These are phyloP conservation scores for Aureobasidium sp. DNA, from an alignment of 2,329 filamentous ascomycete species.

Conservation along the genomic window DNA sequence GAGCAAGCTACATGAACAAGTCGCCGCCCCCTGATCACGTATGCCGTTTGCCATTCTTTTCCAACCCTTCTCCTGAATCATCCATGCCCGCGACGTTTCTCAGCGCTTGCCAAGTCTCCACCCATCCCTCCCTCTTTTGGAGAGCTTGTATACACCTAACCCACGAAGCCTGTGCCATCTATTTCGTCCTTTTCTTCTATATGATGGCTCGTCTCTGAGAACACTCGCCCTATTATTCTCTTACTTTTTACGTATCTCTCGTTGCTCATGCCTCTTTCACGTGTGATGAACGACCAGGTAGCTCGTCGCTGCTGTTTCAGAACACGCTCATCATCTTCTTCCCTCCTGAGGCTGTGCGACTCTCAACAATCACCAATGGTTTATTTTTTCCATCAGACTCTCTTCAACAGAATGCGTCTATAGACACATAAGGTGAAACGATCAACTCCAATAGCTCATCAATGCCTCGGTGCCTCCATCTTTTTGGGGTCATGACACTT, in stretches of 20 bases:
- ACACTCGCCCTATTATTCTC: neutral
- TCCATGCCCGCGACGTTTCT: neutral
- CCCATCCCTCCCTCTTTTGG: neutral
- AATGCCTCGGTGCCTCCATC: neutral
- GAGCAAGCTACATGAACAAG: neutral
- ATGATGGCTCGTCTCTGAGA: no score
- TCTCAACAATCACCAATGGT: neutral
- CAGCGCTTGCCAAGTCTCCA: neutral
- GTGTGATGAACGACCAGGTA: neutral
- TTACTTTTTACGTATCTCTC: neutral
- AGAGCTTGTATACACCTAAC: neutral
- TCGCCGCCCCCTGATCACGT: neutral
- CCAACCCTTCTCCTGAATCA: neutral
- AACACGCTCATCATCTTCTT: neutral
- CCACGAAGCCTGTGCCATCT: neutral
- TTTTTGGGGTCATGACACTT: neutral
- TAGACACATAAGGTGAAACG: neutral
- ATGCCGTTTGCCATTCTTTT: neutral
- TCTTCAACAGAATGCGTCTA: neutral
- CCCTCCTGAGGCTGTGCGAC: neutral
- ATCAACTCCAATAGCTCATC: neutral
- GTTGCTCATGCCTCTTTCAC: neutral
- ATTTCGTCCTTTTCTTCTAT: neutral
- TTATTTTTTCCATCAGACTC: neutral
- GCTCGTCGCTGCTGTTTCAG: constrained; percentile 2